Conservation (phyloP, 139 green algal genomes). For the Chlorella sp. region DNA sequence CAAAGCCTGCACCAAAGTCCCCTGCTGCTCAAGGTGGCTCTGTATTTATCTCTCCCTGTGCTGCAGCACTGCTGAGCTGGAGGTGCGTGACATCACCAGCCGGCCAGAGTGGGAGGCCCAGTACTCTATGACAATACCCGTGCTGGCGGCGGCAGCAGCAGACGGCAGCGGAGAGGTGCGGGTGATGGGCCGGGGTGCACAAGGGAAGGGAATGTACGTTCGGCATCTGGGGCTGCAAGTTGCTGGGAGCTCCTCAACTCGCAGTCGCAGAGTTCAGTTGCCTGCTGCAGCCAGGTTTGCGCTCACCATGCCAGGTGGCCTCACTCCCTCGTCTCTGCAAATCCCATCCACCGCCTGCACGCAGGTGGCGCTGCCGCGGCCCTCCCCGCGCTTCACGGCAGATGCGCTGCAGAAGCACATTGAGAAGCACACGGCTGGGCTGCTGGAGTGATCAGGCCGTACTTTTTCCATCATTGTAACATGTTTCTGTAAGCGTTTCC, state of each 20-base stretch:
- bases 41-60: neutral
- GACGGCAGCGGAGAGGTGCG: conserved; percentile 39
- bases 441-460: no score
- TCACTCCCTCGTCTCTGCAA: neutral
- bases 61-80: conserved; percentile 37
- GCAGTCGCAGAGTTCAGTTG: neutral
- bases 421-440: conserved; percentile 6
- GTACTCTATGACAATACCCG: conserved; percentile 53
- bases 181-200: no score
- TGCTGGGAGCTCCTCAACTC: no score
- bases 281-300: neutral
- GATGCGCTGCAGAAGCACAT: conserved; percentile 53
- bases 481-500: no score
- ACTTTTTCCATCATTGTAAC: no score
- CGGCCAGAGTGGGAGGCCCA: conserved; percentile 50
- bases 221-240: no score
- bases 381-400: conserved; percentile 47
- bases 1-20: neutral
- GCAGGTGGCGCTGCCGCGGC: conserved; percentile 43
- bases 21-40: neutral
- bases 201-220: no score
- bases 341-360: no score
- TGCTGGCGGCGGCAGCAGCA: conserved; percentile 47
- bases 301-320: neutral
- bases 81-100: conserved; percentile 59